Evolutionary conservation across 2,329 filamentous ascomycete species (phyloP).

Genomic region (Colletotrichum brevisporum): DNA sequence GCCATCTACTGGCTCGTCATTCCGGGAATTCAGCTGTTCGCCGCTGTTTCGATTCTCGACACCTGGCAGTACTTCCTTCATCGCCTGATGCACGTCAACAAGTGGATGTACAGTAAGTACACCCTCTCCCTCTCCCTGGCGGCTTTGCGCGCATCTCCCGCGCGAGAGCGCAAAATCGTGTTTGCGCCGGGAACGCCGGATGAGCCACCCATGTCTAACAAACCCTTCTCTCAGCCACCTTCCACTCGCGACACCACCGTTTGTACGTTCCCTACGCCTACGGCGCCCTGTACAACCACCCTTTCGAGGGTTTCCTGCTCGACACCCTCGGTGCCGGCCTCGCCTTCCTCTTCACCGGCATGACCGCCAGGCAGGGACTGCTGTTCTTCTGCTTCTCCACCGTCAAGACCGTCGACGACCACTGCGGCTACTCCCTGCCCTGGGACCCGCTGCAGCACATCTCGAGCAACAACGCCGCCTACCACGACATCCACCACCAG

Average conservation of each 20-base stretch:
- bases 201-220: constrained; percentile 4
- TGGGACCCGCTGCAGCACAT: constrained; percentile 95
- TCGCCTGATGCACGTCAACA: constrained; percentile 96
- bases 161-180: constrained; percentile 10
- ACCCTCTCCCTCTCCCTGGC: constrained; percentile 71
- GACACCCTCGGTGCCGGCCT: constrained; percentile 91
- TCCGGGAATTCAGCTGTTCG: constrained; percentile 81
- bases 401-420: constrained; percentile 97
- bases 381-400: constrained; percentile 90
- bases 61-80: constrained; percentile 99
- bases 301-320: constrained; percentile 91
- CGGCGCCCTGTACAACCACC: constrained; percentile 97
- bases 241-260: constrained; percentile 96
- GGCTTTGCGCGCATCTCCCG: background rate
- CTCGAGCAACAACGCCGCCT: constrained; percentile 94
- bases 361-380: constrained; percentile 90
- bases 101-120: constrained; percentile 94
- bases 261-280: constrained; percentile 98
- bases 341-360: constrained; percentile 83
- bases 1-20: constrained; percentile 84
- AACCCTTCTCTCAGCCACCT: constrained; percentile 71
- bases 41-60: constrained; percentile 85
- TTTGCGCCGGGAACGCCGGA: constrained; percentile 9
- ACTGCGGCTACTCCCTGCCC: constrained; percentile 95
- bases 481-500: constrained; percentile 99